Conservation (phyloP, 2,329 filamentous ascomycete species). For the Sphaerostilbella broomeana region DNA sequence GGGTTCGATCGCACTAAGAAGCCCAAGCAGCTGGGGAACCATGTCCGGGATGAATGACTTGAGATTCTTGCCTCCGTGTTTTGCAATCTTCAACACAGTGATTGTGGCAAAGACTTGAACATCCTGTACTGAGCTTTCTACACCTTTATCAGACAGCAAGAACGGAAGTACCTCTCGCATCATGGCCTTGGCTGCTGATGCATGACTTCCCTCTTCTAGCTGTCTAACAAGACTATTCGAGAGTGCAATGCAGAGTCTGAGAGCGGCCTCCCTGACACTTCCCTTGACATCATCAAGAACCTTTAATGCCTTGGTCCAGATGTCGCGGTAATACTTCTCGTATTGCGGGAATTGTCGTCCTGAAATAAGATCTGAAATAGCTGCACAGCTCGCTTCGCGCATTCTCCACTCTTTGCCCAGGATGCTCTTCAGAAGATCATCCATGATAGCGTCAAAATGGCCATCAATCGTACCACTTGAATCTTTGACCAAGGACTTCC, state of each 20-base stretch:
- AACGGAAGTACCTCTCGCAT: constrained; percentile 85
- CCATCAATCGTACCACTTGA: constrained; percentile 66
- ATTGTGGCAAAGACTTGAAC: constrained; percentile 77
- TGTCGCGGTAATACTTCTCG: constrained; percentile 73
- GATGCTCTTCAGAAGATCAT: constrained; percentile 78
- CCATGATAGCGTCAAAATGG: constrained; percentile 84
- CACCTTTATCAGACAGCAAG: constrained; percentile 76
- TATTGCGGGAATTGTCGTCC: constrained; percentile 72
- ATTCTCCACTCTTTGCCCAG: constrained; percentile 90
- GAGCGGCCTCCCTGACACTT: constrained; percentile 73
- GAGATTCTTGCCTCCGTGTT: constrained; percentile 74
- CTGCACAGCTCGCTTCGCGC: constrained; percentile 84
- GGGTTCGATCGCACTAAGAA: constrained; percentile 83
- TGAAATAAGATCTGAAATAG: constrained; percentile 80
- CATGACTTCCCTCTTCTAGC: constrained; percentile 68
- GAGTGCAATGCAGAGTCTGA: constrained; percentile 74
- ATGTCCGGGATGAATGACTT: constrained; percentile 76
- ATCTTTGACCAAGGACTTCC: constrained; percentile 92
- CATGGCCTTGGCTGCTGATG: constrained; percentile 68
- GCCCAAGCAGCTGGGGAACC: constrained; percentile 70
- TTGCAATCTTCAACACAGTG: constrained; percentile 82
- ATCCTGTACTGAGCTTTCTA: constrained; percentile 83
- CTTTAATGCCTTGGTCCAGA: constrained; percentile 81
- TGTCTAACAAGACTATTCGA: constrained; percentile 81
- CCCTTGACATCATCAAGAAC: constrained; percentile 96